Evolutionary conservation across 805 yeast species (phyloP).

Genomic region (Wickerhamiella kazuoi): DNA sequence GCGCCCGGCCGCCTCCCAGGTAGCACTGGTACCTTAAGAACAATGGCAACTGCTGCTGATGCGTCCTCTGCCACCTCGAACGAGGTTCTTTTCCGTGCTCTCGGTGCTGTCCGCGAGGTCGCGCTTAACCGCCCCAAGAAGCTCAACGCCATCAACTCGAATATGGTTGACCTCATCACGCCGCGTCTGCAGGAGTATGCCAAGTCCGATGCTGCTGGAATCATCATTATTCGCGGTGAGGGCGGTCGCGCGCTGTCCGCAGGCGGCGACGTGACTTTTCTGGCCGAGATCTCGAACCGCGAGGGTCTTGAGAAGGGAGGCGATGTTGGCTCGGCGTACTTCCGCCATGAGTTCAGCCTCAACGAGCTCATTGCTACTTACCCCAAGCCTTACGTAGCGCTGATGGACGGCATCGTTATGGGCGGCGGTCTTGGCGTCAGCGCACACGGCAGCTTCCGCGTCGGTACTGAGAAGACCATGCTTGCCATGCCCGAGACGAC

Average conservation of each 20-base stretch:
- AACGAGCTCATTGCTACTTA: constrained; percentile 68
- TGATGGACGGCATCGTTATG: constrained; percentile 88
- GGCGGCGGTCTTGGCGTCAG: constrained; percentile 95
- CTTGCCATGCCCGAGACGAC: constrained; percentile 98
- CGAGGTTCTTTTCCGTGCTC: constrained; percentile 47
- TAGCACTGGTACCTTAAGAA: constrained; percentile 1
- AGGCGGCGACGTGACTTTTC: constrained; percentile 85
- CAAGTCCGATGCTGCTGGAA: constrained; percentile 43
- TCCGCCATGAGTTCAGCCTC: constrained; percentile 63
- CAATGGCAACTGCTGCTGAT: constrained; percentile 2
- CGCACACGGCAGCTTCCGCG: constrained; percentile 78
- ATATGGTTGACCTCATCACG: constrained; percentile 54
- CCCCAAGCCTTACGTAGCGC: constrained; percentile 67
- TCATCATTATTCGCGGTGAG: constrained; percentile 49
- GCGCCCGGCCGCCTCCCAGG: constrained; percentile 11
- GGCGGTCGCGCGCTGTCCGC: constrained; percentile 67
- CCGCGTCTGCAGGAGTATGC: constrained; percentile 65
- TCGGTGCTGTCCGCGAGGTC: constrained; percentile 51
- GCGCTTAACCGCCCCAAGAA: constrained; percentile 66
- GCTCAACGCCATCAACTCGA: constrained; percentile 64
- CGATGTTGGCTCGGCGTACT: constrained; percentile 41
- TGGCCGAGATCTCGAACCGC: constrained; percentile 29
- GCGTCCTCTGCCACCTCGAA: constrained; percentile 13
- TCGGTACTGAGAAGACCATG: constrained; percentile 80
- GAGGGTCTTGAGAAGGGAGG: constrained; percentile 29